Base-by-base conservation (phyloP, 345 rosid species). In the Limnanthes douglasii region DNA sequence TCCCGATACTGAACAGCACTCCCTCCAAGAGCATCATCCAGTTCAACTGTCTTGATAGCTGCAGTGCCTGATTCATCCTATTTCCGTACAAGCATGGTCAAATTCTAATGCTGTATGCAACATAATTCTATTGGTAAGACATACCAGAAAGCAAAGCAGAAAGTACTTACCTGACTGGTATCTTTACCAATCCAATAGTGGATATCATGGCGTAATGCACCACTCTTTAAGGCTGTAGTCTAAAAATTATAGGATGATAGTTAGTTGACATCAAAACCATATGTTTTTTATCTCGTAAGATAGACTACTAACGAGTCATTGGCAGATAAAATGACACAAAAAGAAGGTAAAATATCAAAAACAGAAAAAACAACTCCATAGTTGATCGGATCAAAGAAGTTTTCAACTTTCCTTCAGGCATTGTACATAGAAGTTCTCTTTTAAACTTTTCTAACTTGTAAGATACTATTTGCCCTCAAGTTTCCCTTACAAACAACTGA, bases 1-100 rank as follows among this genome's bases (percentile, higher is more conserved):
- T 79, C 93, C 60, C 93, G 85, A 58, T 75, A 79, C 51, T 79
- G 93, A 27, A 79, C 86, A 18, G 86, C 93, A 48, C 78, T 81
- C 28, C 93, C 93, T 53, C 93, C 93, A 36, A 79, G 93, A 39
- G 78, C 78, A 28, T 85, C 93, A 75, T 79, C 93, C 15, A 79
- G 65, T 58, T 79, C 93, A 49, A 79, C 76, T 39, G 85, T 79
- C 63, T 79, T 79, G 51, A 72, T 54, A 39, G 81, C 81, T 34
- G 93, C 85, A 18, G 62, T 50, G 53, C 93, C 86, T 32, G 82
- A 80, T 67, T 79, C 86, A 41, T 79, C 86, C 93, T 79, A 60
- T 43, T 26, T 22, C 35, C 51, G 57, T 18, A 41, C 25, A 53
- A 19, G 29, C 21, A 24, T 11, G 15, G 29, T 38, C 53, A 44